A percentile compares a stretch with the other conserved stretches of the same genome.
Conservation (phyloP, 306 rosid genomes). For the Rosa persica region DNA sequence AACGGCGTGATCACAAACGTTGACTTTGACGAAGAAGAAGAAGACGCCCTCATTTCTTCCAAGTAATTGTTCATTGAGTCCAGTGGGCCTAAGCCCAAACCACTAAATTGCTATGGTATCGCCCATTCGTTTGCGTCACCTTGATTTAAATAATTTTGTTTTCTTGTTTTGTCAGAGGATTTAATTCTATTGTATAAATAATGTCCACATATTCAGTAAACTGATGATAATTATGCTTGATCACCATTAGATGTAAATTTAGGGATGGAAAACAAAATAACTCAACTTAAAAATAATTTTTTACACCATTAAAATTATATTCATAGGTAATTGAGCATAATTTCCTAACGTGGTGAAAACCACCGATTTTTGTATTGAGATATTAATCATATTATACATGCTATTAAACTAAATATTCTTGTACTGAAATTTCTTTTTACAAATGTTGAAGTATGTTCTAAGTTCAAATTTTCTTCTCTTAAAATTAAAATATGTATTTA, state of each 20-base stretch:
- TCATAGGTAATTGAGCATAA: too few species aligned
- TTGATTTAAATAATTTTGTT: background rate
- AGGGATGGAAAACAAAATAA: too few species aligned
- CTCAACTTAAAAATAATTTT: too few species aligned
- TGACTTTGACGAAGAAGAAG: slow-evolving; percentile 14
- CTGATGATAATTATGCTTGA: too few species aligned
- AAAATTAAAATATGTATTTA: background rate
- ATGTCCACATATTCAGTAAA: too few species aligned
- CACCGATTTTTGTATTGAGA: background rate
- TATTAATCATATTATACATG: background rate
- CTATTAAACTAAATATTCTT: background rate
- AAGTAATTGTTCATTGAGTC: background rate
- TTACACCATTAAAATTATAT: too few species aligned
- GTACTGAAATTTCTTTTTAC: background rate
- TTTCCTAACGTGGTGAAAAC: too few species aligned
- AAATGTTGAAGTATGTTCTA: background rate
- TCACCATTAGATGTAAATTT: too few species aligned
- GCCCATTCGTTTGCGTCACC: background rate
- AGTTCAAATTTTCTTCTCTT: background rate
- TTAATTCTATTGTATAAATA: too few species aligned
- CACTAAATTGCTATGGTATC: background rate
- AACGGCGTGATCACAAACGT: slow-evolving; percentile 26
- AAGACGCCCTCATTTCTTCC: background rate
- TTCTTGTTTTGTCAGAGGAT: too few species aligned
- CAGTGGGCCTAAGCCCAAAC: background rate